A percentile compares a stretch with the other conserved stretches of the same genome.
Conservation (phyloP, 345 rosid species). For the Gossypium longicalyx region DNA sequence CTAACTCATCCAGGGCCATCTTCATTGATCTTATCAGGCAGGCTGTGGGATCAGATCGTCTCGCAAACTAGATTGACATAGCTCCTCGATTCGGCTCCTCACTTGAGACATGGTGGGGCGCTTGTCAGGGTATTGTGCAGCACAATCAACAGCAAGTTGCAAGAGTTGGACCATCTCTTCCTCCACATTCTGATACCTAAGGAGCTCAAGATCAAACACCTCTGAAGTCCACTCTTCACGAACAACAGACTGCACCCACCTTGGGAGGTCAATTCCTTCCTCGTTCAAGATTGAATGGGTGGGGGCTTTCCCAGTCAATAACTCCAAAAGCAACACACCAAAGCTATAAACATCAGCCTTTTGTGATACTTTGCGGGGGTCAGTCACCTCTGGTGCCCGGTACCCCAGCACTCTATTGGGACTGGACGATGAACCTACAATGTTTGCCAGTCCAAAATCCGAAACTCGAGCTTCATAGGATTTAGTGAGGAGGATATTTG, state of each 20-base stretch:
- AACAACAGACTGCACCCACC: conserved; percentile 92
- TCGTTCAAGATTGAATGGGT: conserved; percentile 73
- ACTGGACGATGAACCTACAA: conserved; percentile 64
- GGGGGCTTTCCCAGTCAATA: conserved; percentile 87
- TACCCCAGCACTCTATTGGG: conserved; percentile 80
- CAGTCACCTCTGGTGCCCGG: conserved; percentile 95
- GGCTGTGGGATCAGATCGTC: background rate
- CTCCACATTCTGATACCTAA: conserved; percentile 63
- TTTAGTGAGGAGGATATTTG: conserved; percentile 75
- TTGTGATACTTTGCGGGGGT: conserved; percentile 79
- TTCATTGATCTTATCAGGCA: background rate
- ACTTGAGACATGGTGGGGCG: background rate
- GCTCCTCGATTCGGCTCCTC: conserved; percentile 1
- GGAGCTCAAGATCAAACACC: conserved; percentile 86
- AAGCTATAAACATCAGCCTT: conserved; percentile 96
- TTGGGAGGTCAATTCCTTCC: conserved; percentile 88
- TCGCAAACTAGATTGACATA: background rate
- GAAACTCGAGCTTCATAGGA: conserved; percentile 79
- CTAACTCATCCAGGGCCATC: background rate
- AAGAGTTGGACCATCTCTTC: conserved; percentile 81
- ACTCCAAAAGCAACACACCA: conserved; percentile 80
- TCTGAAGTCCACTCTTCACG: conserved; percentile 42
- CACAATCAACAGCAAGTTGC: conserved; percentile 52
- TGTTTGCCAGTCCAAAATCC: conserved; percentile 85
- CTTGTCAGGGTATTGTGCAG: conserved; percentile 12